phyloP scores from a whole-genome alignment of 305 asterid species.

The Fraxinus floribunda region DNA sequence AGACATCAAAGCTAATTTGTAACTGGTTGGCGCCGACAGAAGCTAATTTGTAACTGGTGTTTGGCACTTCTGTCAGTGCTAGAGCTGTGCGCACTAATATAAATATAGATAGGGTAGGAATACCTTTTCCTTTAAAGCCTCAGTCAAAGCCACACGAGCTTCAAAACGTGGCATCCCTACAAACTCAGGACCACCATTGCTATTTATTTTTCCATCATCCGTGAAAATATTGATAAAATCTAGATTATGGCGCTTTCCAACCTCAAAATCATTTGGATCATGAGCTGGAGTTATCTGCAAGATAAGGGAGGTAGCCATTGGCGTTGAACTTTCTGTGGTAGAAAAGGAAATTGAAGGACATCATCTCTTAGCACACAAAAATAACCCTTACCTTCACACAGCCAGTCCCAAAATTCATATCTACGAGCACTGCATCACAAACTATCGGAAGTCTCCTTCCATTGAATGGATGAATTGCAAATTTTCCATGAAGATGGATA shows the following conservation, averaged over 20 bases:
- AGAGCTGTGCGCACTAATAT: neutral
- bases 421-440: conserved; percentile 84
- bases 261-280: conserved; percentile 90
- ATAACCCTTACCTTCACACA: conserved; percentile 72
- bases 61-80: neutral
- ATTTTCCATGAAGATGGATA: conserved; percentile 78
- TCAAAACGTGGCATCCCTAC: conserved; percentile 75
- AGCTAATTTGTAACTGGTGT: neutral
- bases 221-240: conserved; percentile 70
- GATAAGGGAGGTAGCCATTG: conserved; percentile 23
- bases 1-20: neutral
- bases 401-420: conserved; percentile 94
- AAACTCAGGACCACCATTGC: conserved; percentile 68
- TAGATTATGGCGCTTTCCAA: conserved; percentile 80
- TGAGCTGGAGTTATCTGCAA: conserved; percentile 88
- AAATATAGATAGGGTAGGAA: neutral
- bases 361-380: conserved; percentile 12
- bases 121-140: conserved; percentile 72
- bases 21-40: no score
- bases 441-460: conserved; percentile 87
- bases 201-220: conserved; percentile 81
- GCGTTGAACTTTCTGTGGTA: neutral
- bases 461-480: conserved; percentile 81
- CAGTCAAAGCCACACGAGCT: conserved; percentile 69
- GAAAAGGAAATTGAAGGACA: neutral